These are phyloP conservation scores for Vachellia collinsii DNA, from an alignment of 306 rosid species.

Conservation along the genomic window DNA sequence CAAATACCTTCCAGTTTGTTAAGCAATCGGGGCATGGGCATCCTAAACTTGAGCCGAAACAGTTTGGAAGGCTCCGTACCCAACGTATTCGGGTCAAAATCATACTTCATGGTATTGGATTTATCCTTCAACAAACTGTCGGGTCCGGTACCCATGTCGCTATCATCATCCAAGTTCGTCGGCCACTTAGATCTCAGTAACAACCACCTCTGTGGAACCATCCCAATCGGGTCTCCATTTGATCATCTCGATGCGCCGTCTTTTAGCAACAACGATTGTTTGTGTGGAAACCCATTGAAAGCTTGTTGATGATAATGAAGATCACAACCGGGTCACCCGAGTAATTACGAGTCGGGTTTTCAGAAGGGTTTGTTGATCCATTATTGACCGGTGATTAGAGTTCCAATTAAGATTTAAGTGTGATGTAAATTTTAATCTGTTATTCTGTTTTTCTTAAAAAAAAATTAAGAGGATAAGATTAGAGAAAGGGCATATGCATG, in stretches of 20 bases:
- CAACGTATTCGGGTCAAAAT: conserved; percentile 56
- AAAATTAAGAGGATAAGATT: conserved; percentile 20
- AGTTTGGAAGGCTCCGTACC: conserved; percentile 69
- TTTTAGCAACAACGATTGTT: conserved; percentile 73
- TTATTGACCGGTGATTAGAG: background rate
- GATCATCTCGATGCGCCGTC: conserved; percentile 83
- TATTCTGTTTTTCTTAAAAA: background rate
- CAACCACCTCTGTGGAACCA: conserved; percentile 83
- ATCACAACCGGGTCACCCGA: background rate
- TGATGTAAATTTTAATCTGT: conserved; percentile 33
- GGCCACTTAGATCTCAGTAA: conserved; percentile 84
- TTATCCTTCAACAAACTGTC: conserved; percentile 67
- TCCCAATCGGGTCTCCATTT: conserved; percentile 81
- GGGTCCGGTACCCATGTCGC: conserved; percentile 71
- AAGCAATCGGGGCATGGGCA: conserved; percentile 67
- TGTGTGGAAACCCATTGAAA: conserved; percentile 84
- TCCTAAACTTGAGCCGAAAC: conserved; percentile 81
- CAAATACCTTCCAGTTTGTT: conserved; percentile 57
- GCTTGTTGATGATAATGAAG: conserved; percentile 49
- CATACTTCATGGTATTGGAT: conserved; percentile 83
- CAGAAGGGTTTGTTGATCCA: background rate
- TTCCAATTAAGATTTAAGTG: conserved; percentile 33
- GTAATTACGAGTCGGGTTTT: background rate
- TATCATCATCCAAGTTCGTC: conserved; percentile 62
- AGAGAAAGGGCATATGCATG: conserved; percentile 21